phyloP scores from a whole-genome alignment of 2,329 filamentous ascomycete genomes.

The Alternaria gansuensis region DNA sequence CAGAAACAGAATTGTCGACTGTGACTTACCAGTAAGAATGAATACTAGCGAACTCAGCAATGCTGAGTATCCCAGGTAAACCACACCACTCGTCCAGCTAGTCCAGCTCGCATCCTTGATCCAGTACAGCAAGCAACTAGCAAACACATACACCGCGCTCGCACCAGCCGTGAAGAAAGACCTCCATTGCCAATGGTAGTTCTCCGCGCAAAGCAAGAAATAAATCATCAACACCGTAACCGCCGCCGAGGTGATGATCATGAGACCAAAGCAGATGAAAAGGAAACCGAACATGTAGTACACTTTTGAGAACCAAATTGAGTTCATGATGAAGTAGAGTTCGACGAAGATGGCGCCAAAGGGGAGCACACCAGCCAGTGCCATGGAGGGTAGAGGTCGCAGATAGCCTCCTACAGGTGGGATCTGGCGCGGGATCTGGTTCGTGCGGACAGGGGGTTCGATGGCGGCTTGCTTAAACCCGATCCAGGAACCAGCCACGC shows the following conservation, averaged over 20 bases:
- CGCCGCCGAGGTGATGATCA: conserved; percentile 93
- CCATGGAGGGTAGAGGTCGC: conserved; percentile 85
- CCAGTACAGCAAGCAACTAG: conserved; percentile 91
- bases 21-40: conserved; percentile 82
- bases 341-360: conserved; percentile 98
- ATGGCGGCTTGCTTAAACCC: conserved; percentile 78
- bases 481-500: conserved; percentile 88
- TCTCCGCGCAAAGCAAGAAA: conserved; percentile 93
- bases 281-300: conserved; percentile 99
- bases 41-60: conserved; percentile 92
- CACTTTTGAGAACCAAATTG: conserved; percentile 97
- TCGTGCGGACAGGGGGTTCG: conserved; percentile 86
- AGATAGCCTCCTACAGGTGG: conserved; percentile 85
- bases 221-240: conserved; percentile 96
- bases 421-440: conserved; percentile 97
- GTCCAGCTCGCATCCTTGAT: conserved; percentile 85
- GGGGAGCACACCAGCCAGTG: conserved; percentile 89
- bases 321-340: conserved; percentile 99
- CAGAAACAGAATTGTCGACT: neutral
- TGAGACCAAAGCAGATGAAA: conserved; percentile 95
- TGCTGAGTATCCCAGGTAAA: conserved; percentile 93
- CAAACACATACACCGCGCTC: conserved; percentile 89
- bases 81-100: conserved; percentile 82
- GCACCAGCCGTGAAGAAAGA: conserved; percentile 91
- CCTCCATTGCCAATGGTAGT: conserved; percentile 99